phyloP scores from a whole-genome alignment of 2,329 filamentous ascomycete species.

The Albophoma yamanashiensis region DNA sequence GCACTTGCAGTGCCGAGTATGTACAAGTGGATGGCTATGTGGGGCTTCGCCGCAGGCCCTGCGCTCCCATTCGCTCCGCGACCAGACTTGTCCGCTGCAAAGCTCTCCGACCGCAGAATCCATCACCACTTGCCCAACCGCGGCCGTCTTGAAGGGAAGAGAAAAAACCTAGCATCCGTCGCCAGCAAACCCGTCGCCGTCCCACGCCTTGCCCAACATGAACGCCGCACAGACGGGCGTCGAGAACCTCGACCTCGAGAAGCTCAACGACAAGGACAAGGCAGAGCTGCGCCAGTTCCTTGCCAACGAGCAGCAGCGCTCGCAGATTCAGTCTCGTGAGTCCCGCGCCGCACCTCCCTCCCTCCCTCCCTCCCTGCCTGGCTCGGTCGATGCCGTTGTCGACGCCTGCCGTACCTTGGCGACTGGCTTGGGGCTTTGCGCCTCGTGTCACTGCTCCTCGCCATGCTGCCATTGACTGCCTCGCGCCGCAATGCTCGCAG shows the following conservation, averaged over 20 bases:
- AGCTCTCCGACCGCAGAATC: background rate
- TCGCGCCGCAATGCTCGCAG: background rate
- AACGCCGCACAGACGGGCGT: constrained; percentile 25
- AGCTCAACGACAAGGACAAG: constrained; percentile 74
- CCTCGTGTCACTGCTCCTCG: background rate
- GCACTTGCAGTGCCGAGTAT: too few relatives aligned
- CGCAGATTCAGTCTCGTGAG: constrained; percentile 52
- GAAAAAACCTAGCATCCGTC: background rate
- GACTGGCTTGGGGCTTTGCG: background rate
- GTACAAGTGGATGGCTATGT: background rate
- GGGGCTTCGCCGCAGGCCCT: background rate
- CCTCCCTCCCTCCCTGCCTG: background rate
- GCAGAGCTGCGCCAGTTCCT: constrained; percentile 81
- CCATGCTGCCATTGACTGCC: background rate
- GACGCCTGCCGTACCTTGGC: background rate
- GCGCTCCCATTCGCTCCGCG: background rate
- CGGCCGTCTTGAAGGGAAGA: background rate
- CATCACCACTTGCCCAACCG: background rate
- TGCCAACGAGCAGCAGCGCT: constrained; percentile 74
- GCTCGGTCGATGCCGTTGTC: background rate
- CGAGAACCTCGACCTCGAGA: constrained; percentile 54
- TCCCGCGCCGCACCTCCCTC: constrained; percentile 11
- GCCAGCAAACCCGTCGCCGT: background rate
- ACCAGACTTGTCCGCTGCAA: background rate
- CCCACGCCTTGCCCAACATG: constrained; percentile 15